Evolutionary conservation across 2,329 filamentous ascomycete species (phyloP).

Genomic region (Monosporascus ibericus): DNA sequence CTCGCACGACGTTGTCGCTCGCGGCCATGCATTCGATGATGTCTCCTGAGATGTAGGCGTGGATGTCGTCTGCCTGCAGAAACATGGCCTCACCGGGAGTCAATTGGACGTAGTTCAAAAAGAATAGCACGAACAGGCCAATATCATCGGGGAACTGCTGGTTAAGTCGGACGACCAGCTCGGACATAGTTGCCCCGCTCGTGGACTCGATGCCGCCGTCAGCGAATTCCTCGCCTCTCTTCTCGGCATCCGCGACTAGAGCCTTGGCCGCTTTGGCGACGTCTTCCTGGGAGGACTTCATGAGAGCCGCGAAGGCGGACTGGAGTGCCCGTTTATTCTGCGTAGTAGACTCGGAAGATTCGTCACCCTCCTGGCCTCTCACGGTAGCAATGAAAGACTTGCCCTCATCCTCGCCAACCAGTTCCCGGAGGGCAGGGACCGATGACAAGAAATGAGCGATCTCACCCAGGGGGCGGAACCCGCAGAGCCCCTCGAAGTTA

Average conservation of each 20-base stretch:
- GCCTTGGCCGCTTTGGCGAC: slow-evolving; percentile 60
- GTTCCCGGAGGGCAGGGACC: slow-evolving; percentile 55
- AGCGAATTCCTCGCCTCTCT: slow-evolving; percentile 67
- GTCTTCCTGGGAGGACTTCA: slow-evolving; percentile 66
- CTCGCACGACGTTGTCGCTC: slow-evolving; percentile 97
- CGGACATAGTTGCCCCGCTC: slow-evolving; percentile 62
- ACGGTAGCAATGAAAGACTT: slow-evolving; percentile 46
- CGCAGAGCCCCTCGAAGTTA: slow-evolving; percentile 91
- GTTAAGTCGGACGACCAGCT: slow-evolving; percentile 72
- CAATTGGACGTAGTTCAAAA: slow-evolving; percentile 91
- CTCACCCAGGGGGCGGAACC: slow-evolving; percentile 82
- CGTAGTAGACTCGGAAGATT: slow-evolving; percentile 26
- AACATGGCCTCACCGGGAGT: slow-evolving; percentile 91
- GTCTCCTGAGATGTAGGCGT: slow-evolving; percentile 88
- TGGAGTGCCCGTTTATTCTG: slow-evolving; percentile 76
- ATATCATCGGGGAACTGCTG: slow-evolving; percentile 84
- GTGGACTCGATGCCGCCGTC: slow-evolving; percentile 64
- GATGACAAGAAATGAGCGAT: slow-evolving; percentile 69
- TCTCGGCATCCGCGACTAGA: slow-evolving; percentile 65
- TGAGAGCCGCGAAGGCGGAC: slow-evolving; percentile 68
- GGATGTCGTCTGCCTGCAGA: slow-evolving; percentile 92
- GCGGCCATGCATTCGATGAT: slow-evolving; percentile 99
- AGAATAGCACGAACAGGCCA: slow-evolving; percentile 91
- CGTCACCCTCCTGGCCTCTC: slow-evolving; percentile 44
- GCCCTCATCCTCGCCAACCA: slow-evolving; percentile 62